phyloP scores from a whole-genome alignment of 768 basidiomycete genomes.

The Psilocybe azurescens region DNA sequence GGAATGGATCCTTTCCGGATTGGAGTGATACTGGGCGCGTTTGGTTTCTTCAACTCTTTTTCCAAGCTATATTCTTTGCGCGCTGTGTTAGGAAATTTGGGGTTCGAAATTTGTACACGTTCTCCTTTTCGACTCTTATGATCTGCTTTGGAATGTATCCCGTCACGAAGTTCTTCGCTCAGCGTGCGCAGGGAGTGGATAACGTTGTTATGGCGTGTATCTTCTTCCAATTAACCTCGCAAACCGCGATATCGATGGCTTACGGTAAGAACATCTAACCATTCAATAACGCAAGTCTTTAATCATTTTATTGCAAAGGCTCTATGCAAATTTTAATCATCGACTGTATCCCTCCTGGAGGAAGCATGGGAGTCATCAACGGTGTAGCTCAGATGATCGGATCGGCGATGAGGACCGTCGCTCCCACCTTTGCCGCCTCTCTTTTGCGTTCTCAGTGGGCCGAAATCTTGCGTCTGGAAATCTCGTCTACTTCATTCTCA shows the following conservation, averaged over 20 bases:
- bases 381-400: constrained; percentile 60
- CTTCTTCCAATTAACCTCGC: constrained; percentile 35
- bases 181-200: constrained; percentile 38
- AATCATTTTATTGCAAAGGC: constrained; percentile 37
- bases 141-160: constrained; percentile 39
- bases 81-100: constrained; percentile 58
- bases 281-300: background rate
- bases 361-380: constrained; percentile 55
- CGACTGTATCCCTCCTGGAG: constrained; percentile 44
- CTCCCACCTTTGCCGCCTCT: constrained; percentile 59
- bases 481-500: constrained; percentile 43
- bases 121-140: constrained; percentile 33
- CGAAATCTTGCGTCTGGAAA: constrained; percentile 50
- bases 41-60: constrained; percentile 50
- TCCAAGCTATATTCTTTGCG: constrained; percentile 61
- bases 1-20: constrained; percentile 67
- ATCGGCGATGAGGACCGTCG: constrained; percentile 53
- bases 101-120: constrained; percentile 52
- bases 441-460: constrained; percentile 56
- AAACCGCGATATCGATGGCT: constrained; percentile 33
- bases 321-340: constrained; percentile 50
- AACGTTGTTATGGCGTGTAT: constrained; percentile 35
- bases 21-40: constrained; percentile 54
- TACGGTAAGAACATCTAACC: constrained; percentile 37
- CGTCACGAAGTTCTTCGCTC: constrained; percentile 34